phyloP scores from a whole-genome alignment of 106 monocot species.

The Allium fistulosum region DNA sequence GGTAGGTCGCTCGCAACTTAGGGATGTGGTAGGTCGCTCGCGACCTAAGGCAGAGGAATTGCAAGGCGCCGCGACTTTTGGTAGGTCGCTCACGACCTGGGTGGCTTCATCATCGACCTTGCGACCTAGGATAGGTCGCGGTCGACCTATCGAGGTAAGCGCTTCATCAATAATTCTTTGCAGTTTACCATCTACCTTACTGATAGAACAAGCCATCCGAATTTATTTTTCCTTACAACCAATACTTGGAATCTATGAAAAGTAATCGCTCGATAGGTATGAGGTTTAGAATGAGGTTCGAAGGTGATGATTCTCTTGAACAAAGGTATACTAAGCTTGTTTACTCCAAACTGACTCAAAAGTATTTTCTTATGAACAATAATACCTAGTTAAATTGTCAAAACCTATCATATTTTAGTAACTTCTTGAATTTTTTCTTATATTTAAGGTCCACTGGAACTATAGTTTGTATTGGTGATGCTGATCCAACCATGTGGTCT shows the following conservation, averaged over 20 bases:
- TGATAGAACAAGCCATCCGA: slow-evolving; percentile 72
- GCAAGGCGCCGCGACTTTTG: too few relatives aligned
- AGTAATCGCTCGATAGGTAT: slow-evolving; percentile 55
- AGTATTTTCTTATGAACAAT: too few relatives aligned
- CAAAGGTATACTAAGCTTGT: slow-evolving; percentile 52
- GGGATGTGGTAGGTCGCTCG: too few relatives aligned
- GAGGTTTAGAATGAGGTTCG: slow-evolving; percentile 85
- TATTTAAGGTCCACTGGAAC: slow-evolving; percentile 62
- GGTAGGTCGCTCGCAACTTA: too few relatives aligned
- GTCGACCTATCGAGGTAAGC: too few relatives aligned
- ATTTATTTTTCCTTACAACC: slow-evolving; percentile 74
- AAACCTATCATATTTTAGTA: background rate
- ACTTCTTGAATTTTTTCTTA: background rate
- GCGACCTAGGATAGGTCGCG: too few relatives aligned
- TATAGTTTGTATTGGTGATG: slow-evolving; percentile 52
- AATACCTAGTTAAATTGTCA: too few relatives aligned
- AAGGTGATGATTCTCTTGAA: slow-evolving; percentile 85
- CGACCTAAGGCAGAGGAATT: too few relatives aligned
- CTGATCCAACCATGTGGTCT: slow-evolving; percentile 47
- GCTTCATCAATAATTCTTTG: too few relatives aligned
- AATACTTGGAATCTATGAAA: slow-evolving; percentile 74
- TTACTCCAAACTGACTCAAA: too few relatives aligned
- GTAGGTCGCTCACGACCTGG: too few relatives aligned
- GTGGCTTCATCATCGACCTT: too few relatives aligned
- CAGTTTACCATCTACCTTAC: background rate